Base-by-base conservation (phyloP, 805 yeast genomes). In the Yamadazyma takamatsuzukensis region DNA sequence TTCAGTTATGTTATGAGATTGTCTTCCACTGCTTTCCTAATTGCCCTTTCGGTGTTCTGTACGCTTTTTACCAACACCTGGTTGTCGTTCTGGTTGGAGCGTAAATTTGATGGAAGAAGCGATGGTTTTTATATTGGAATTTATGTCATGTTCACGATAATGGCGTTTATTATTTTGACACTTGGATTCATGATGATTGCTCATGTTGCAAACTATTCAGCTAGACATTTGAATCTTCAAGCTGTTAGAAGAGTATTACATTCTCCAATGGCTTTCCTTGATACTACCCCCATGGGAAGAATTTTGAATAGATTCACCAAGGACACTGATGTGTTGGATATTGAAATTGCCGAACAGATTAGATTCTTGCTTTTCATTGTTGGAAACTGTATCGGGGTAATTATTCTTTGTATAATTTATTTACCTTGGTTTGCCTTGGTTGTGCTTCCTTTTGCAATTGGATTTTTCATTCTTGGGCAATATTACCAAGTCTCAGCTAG, bases 281-380 rank as follows among this genome's bases (percentile, higher is more conserved):
- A 88, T 50, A 77, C 86, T 8, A 83, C 94, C 0, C 96, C 96
- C 12, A 71, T 84, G 68, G 96, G 96, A 2, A 70, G 96, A 44
- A 79, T 87, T 37, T 64, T 88, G 53, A 87, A 85, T 58, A 67
- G 95, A 45, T 87, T 86, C 55, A 85, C 95, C 2, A 85, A 85
- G 47, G 96, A 87, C 55, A 82, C 93, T 0, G 95, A 87, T 53
- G 78, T 79, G 4, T 61, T 86, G 54, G 95, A 87, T 50, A 85
- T 83, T 51, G 90, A 83, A 56, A 61, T 86, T 37, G 72, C 77
- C 34, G 88, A 83, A 51, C 83, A 80, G 48, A 43, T 82, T 26
- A 70, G 90, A 45, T 57, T 79, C 58, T 67, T 83, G 32, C 43
- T 78, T 29, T 76, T 68, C 44, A 75, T 80, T 5, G 33, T 71